These are phyloP conservation scores for Albugo laibachii DNA, from an alignment of 352 stramenopile species.

Conservation along the genomic window DNA sequence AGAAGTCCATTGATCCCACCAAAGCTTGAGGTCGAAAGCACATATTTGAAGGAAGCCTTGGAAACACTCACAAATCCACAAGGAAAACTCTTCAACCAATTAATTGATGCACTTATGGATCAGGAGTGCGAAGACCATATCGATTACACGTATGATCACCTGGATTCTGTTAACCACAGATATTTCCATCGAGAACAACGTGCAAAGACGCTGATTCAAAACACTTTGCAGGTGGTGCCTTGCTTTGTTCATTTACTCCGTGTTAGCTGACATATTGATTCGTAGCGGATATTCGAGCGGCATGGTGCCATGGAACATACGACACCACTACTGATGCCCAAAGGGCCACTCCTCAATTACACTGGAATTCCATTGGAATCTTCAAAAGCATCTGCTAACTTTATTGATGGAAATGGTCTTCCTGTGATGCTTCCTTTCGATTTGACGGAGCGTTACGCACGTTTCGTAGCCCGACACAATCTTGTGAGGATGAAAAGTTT, in stretches of 20 bases:
- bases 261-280: neutral
- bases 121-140: constrained; percentile 61
- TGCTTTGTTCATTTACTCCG: neutral
- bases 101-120: constrained; percentile 57
- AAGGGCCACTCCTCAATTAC: constrained; percentile 36
- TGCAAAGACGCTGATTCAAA: constrained; percentile 44
- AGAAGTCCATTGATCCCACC: constrained; percentile 39
- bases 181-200: constrained; percentile 41
- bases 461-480: constrained; percentile 65
- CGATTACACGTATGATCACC: constrained; percentile 73
- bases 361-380: constrained; percentile 34
- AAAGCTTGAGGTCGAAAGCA: constrained; percentile 72
- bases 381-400: constrained; percentile 29
- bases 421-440: constrained; percentile 68
- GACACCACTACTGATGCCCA: constrained; percentile 62
- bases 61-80: constrained; percentile 76
- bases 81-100: constrained; percentile 75
- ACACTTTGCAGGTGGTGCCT: constrained; percentile 23
- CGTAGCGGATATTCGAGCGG: constrained; percentile 62
- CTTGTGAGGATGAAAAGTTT: constrained; percentile 66
- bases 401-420: constrained; percentile 63
- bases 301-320: constrained; percentile 61
- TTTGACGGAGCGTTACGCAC: constrained; percentile 58
- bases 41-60: constrained; percentile 63
- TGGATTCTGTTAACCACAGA: constrained; percentile 63